Evolutionary conservation across 805 yeast species (phyloP), one percentile per base, ranked within the genome.

Genomic region (Yarrowia hollandica): DNA sequence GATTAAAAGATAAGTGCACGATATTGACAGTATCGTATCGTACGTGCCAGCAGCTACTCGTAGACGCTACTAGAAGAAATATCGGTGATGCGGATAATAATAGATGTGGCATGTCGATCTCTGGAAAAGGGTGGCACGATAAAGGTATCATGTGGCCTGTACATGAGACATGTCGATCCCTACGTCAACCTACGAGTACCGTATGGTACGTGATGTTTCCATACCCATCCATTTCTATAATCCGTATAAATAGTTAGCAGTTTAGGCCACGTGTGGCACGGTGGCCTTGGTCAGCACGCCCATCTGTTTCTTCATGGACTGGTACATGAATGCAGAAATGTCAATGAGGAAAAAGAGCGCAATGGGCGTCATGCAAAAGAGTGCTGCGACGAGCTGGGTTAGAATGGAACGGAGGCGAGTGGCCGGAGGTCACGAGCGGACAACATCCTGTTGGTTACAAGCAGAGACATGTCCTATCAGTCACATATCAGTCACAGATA

Each of bases 261-360:
- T n/a, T 26, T 41, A 41, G 48, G 48, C 48, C 22, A 41, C 48
- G 48, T 26, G 48, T 12, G 48, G 48, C 48, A 31, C 30, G 34
- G 41, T 33, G 44, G 58, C 44, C 38, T 52, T 37, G 58, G 44
- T 23, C 5, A 52, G 58, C 44, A 35, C 25, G 15, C 42, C 35
- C 55, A 48, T 48, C 39, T 48, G 55, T 16, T 48, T 48, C 30
- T 48, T 48, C 55, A 48, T 48, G 15, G 55, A 31, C 39, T 52
- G 58, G 44, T 52, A 52, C 58, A 52, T 52, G 58, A 52, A 52
- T 37, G 58, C 58, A 14, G 44, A 25, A 14, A 52, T 37, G 38
- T 52, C 58, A 14, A 52, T 52, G 44, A 52, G 26, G 21, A 52
- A 35, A 15, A 52, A 52, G 33, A 52, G 44, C 21, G 44, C 34